Evolutionary conservation across 306 rosid genomes (phyloP), one percentile per base, ranked within the genome.

Genomic region (Sicyos edulis): DNA sequence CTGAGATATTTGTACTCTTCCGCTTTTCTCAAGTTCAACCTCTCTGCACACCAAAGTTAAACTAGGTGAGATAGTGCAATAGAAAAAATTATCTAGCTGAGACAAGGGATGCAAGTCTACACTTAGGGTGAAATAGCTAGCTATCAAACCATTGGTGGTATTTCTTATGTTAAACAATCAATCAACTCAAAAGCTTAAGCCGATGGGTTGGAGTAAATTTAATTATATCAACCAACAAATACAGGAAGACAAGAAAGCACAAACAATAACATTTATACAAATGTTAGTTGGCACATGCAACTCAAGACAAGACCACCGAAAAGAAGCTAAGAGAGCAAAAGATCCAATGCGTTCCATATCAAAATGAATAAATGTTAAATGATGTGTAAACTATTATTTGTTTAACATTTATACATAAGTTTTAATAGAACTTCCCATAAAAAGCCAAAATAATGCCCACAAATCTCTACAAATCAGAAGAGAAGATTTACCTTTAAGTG

Each of bases 1-100:
- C 82, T 84, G 78, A 95, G 81, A 83, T 95, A 95, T 58, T 86
- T 91, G 74, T 95, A 95, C 69, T 89, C 95, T 50, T 86, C 85
- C 8, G 73, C 96, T 79, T 67, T 82, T 76, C 56, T 86, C 80
- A 95, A 85, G 78, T 87, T 95, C 76, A 95, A 80, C 82, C 75
- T 87, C 80, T 87, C 99, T 95, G 91, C 62, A 64, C 79, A 63
- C 32, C 53, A 75, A 83, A 78, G 71, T 56, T 73, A 79, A 81
- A 10, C 12, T 26, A 26, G 59, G 3, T 69, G 47, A 69, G 59
- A 69, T 50, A 22, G 45, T 50, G 58, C 14, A 13, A 32, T 20
- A 51, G 45, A 8, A 21, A 50, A 69, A 69, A 21, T 24, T 26
- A 15, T 69, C 44, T 24, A 67, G 13, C 42, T 47, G 21, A 67